Percentiles rank a stretch among this genome's conserved stretches.
Evolutionary conservation across 345 rosid genomes (phyloP).

Genomic region (Raphanus raphanistrum): DNA sequence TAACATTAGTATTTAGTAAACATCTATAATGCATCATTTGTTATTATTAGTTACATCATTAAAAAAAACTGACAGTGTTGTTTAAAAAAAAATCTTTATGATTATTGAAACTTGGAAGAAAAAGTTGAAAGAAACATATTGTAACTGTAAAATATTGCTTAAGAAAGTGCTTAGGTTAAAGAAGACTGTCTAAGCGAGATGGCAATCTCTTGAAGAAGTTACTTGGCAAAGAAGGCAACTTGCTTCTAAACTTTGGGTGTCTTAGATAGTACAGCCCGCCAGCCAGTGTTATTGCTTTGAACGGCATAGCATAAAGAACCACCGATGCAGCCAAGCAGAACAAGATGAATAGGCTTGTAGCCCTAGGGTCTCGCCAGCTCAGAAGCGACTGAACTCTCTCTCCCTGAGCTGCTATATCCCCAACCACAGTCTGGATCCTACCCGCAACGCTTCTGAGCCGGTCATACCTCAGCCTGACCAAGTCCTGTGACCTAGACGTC

Average conservation of each 20-base stretch:
- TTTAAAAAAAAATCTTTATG: not conserved
- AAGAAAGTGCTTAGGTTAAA: constrained; percentile 37
- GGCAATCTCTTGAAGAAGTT: constrained; percentile 84
- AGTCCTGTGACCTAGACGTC: constrained; percentile 52
- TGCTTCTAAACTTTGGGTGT: constrained; percentile 84
- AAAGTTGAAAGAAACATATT: not conserved
- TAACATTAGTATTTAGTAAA: not conserved
- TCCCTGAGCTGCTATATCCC: constrained; percentile 83
- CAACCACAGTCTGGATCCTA: constrained; percentile 76
- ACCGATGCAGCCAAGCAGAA: constrained; percentile 73
- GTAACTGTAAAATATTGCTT: not conserved
- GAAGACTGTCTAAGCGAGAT: constrained; percentile 62
- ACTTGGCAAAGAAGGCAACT: constrained; percentile 75
- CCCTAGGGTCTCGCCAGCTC: constrained; percentile 84
- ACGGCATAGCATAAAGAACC: constrained; percentile 64
- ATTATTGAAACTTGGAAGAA: not conserved
- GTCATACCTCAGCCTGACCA: constrained; percentile 73
- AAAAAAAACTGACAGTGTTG: not conserved
- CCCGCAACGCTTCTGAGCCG: constrained; percentile 75
- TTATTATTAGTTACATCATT: not conserved
- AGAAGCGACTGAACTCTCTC: constrained; percentile 73
- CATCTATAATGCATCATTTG: not conserved
- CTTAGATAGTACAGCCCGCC: constrained; percentile 62
- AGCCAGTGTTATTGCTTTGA: constrained; percentile 56
- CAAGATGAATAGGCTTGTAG: constrained; percentile 67